Percentiles rank a stretch among this genome's conserved stretches.
Conservation (phyloP, 2,329 filamentous ascomycete species). For the Claviceps sp. region DNA sequence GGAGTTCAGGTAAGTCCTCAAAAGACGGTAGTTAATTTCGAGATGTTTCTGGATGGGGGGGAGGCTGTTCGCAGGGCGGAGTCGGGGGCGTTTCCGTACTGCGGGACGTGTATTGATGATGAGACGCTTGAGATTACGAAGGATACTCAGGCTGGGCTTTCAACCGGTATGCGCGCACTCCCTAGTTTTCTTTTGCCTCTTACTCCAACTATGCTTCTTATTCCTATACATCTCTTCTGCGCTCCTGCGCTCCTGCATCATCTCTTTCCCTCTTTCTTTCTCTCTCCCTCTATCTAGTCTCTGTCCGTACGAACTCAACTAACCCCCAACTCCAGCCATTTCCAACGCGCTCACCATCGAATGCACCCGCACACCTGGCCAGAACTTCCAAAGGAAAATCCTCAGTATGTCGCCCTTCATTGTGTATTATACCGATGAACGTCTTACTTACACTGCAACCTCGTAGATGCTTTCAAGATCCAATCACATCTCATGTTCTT, state of each 20-base stretch:
- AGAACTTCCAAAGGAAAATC: slow-evolving; percentile 67
- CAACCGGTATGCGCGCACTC: slow-evolving; percentile 1
- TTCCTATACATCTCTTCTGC: too few species aligned
- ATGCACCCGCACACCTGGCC: slow-evolving; percentile 55
- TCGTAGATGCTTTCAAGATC: slow-evolving; percentile 57
- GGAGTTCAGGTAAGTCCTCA: slow-evolving; percentile 62
- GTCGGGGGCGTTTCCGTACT: slow-evolving; percentile 63
- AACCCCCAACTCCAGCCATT: slow-evolving; percentile 20
- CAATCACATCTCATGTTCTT: slow-evolving; percentile 77
- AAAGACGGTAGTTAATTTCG: slow-evolving; percentile 82
- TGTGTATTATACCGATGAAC: background rate
- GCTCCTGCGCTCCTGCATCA: background rate
- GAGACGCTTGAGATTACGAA: slow-evolving; percentile 61
- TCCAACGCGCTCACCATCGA: slow-evolving; percentile 71
- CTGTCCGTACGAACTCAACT: background rate
- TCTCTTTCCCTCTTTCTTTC: too few species aligned
- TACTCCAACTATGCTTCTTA: too few species aligned
- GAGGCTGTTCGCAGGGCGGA: slow-evolving; percentile 32
- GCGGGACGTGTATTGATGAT: slow-evolving; percentile 66
- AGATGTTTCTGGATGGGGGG: slow-evolving; percentile 40
- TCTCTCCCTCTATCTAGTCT: background rate
- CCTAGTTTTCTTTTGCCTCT: background rate
- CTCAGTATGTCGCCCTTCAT: slow-evolving; percentile 36
- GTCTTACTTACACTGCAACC: background rate
- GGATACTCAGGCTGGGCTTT: slow-evolving; percentile 36